Evolutionary conservation across 768 basidiomycete genomes (phyloP).

Genomic region (Trametes sanguinea): DNA sequence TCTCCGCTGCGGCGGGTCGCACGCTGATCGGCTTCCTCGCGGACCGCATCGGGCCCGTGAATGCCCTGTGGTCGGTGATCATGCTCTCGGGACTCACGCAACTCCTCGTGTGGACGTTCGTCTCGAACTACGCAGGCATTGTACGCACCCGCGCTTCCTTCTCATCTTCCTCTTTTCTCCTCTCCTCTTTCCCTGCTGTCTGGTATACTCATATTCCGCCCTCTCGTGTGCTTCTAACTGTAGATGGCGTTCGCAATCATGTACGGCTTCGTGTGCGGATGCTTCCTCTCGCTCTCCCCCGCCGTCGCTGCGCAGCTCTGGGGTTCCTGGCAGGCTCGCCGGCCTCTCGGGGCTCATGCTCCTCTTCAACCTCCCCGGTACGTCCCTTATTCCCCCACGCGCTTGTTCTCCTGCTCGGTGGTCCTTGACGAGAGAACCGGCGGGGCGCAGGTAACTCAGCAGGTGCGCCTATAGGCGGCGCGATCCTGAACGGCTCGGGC

Average conservation of each 20-base stretch:
- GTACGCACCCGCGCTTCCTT: conserved; percentile 8
- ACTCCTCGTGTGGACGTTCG: conserved; percentile 43
- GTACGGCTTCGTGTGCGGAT: conserved; percentile 40
- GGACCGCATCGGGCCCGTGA: conserved; percentile 42
- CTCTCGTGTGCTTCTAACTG: not conserved
- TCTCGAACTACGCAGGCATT: conserved; percentile 34
- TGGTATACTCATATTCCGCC: not conserved
- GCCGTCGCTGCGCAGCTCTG: conserved; percentile 32
- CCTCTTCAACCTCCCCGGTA: conserved; percentile 27
- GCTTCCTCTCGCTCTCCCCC: conserved; percentile 39
- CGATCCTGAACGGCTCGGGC: conserved; percentile 23
- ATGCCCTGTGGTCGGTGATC: conserved; percentile 41
- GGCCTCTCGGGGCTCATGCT: conserved; percentile 27
- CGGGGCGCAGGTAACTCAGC: conserved; percentile 20
- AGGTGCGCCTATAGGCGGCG: conserved; percentile 27
- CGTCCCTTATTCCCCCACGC: not conserved
- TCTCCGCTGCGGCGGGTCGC: conserved; percentile 28
- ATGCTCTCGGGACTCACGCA: conserved; percentile 38
- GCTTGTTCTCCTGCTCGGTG: not conserved
- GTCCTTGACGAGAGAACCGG: not conserved
- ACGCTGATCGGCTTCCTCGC: conserved; percentile 40
- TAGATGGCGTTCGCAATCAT: conserved; percentile 37
- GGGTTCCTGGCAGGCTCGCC: conserved; percentile 25
- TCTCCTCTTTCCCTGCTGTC: not conserved
- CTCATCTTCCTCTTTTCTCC: not conserved